Evolutionary conservation across 257 asterid species (phyloP), one percentile per base, ranked within the genome.

Genomic region (Primulina huaijiensis): DNA sequence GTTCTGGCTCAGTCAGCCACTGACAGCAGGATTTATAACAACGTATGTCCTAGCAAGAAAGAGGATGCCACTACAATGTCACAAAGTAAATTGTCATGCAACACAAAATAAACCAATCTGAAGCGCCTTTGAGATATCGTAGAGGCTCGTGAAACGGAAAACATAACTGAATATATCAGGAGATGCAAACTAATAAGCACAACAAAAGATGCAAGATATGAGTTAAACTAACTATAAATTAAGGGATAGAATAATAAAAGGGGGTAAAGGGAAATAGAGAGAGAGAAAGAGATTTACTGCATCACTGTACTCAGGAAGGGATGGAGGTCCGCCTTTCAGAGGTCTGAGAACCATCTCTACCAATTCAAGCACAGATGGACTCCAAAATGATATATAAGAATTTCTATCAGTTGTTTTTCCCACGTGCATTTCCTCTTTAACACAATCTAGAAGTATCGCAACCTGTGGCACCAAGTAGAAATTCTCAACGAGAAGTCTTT

Each of bases 261-360:
- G 19, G 62, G 40, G 66, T 31, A 62, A 14, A 3, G 55, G 37
- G 52, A 64, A 59, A 59, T 69, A 60, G 62, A 58, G 70, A 21
- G 70, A 71, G 80, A 53, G 77, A 76, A 76, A 76, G 81, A 68
- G 58, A 65, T 64, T 75, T 78, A 93, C 99, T 30, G 97, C 96
- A 82, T 93, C 96, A 71, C 90, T 81, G 84, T 75, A 76, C 75
- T 90, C 97, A 3, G 96, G 96, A 70, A 93, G 95, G 12, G 82
- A 72, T 58, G 97, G 97, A 73, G 96, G 99, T 72, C 97, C 96
- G 60, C 97, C 97, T 66, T 67, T 67, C 27, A 94, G 92, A 74
- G 99, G 97, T 74, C 79, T 87, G 58, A 93, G 81, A 81, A 93
- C 83, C 81, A 81, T 67, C 78, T 89, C 94, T 67, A 90, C 83